These are phyloP conservation scores for Linum lewisii DNA, from an alignment of 345 rosid species.

Conservation along the genomic window DNA sequence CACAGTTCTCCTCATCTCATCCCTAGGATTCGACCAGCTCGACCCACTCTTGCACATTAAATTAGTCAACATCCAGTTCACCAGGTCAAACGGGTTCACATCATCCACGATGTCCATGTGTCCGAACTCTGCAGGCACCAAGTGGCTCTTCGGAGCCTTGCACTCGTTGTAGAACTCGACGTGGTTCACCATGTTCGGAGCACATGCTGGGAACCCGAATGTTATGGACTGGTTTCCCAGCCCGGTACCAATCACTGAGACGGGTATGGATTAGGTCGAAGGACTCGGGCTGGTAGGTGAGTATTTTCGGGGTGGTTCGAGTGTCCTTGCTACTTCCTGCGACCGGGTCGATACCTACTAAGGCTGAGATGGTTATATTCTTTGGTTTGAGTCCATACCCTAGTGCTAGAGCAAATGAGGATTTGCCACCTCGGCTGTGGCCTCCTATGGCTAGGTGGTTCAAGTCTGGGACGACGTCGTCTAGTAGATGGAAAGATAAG, in stretches of 20 bases:
- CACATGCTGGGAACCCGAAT: not conserved
- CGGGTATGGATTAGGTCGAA: constrained; percentile 16
- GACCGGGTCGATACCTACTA: constrained; percentile 31
- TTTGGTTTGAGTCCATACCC: constrained; percentile 7
- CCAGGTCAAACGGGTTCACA: not conserved
- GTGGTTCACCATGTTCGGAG: not conserved
- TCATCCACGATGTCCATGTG: not conserved
- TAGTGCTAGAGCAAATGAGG: constrained; percentile 28
- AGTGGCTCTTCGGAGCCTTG: not conserved
- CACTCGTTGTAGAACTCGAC: not conserved
- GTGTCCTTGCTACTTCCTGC: constrained; percentile 9
- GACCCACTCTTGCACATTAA: too few relatives aligned
- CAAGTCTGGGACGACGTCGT: constrained; percentile 10
- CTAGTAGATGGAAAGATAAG: constrained; percentile 13
- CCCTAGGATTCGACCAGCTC: constrained; percentile 13
- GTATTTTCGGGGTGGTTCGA: constrained; percentile 17
- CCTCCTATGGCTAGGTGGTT: constrained; percentile 21
- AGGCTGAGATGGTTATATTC: constrained; percentile 8
- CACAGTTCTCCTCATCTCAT: constrained; percentile 22
- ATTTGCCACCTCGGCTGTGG: constrained; percentile 37
- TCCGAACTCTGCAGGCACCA: not conserved
- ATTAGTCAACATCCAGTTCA: too few relatives aligned
- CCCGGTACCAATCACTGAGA: not conserved
- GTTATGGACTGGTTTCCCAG: not conserved
- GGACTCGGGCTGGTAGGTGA: constrained; percentile 12